Evolutionary conservation across 2,329 filamentous ascomycete species (phyloP), one percentile per base, ranked within the genome.

Genomic region (Colletotrichum sp.): DNA sequence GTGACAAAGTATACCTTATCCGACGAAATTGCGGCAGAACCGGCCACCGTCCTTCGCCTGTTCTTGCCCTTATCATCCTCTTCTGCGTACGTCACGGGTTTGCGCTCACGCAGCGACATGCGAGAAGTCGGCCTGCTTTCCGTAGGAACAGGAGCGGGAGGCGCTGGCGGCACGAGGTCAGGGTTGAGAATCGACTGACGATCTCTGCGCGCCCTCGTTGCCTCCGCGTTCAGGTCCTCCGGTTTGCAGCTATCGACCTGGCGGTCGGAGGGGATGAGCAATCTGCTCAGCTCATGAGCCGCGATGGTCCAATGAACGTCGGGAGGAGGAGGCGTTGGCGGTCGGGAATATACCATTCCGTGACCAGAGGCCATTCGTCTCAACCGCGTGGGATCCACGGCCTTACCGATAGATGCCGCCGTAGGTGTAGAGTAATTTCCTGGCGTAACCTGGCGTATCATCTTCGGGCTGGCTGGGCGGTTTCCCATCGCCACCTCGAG

Each of bases 351-450:
- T 4, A 52, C 9, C 28, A 87, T 83, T 66, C 83, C 83, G 78
- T 82, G 84, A 12, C 89, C 89, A 3, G 93, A 94, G 32, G 92
- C 84, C 77, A 89, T 94, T 32, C 93, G 90, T 57, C 92, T 90
- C 77, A 94, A 87, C 77, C 92, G 94, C 10, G 92, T 87, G 3
- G 93, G 90, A 61, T 94, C 91, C 1, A 94, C 89, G 13, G 95
- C 93, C 84, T 95, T 98, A 28, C 95, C 95, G 2, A 93, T 92
- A 57, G 95, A 99, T 0, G 96, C 95, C 77, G 96, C 94, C 0
- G 96, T 99, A 0, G 96, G 95, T 3, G 96, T 95, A 4, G 92
- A 95, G 84, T 96, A 98, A 3, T 95, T 96, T 3, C 95, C 93
- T 10, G 89, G 83, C 26, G 90, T 90, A 16, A 89, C 87, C 75